Base-by-base conservation (phyloP, 352 stramenopile genomes). In the Phytophthora agathidicida region DNA sequence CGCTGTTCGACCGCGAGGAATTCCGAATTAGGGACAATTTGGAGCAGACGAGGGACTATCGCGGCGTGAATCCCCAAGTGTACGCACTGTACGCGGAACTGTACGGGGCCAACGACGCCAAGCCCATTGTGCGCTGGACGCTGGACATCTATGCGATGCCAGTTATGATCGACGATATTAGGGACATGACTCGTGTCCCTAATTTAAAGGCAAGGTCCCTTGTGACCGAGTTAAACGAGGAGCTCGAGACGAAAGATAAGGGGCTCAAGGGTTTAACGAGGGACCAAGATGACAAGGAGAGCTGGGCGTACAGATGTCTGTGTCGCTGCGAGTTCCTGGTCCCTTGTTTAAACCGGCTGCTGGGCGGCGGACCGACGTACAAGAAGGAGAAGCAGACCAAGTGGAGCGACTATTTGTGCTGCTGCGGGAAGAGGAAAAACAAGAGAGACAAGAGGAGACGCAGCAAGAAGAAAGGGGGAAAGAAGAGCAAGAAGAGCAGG, bases 291-390 rank as follows among this genome's bases (percentile, higher is more conserved):
- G 77, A 88, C 42, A 76, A 80, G n/a, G 83, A 90, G 50, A 80
- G 70, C 42, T 86, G 75, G 44, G 38, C 59, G 19, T 92, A 92
- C 53, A 65, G 77, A 22, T 94, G 84, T 51, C 77, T 77, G 36
- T 94, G 84, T 59, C 78, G 77, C 23, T 94, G 84, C 44, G 80
- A 91, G 56, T 91, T 82, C 32, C 62, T 94, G 7, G 76, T 91
- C 17, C 83, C 84, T 4, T 91, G 80, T 56, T 52, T 94, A 26
- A 69, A 77, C 7, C 74, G 79, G n/a, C 46, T 90, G 20, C 46
- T 91, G n/a, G 73, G 75, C 23, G 66, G 65, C 19, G 84, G 84
- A 10, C 82, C 84, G 10, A 90, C 84, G 31, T 94, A 94, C 68
- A 73, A 78, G 44, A 60, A 62, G 19, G 68, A 81, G 48, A 54